Evolutionary conservation across 345 rosid genomes (phyloP).

Genomic region (Sisymbrium altissimum): DNA sequence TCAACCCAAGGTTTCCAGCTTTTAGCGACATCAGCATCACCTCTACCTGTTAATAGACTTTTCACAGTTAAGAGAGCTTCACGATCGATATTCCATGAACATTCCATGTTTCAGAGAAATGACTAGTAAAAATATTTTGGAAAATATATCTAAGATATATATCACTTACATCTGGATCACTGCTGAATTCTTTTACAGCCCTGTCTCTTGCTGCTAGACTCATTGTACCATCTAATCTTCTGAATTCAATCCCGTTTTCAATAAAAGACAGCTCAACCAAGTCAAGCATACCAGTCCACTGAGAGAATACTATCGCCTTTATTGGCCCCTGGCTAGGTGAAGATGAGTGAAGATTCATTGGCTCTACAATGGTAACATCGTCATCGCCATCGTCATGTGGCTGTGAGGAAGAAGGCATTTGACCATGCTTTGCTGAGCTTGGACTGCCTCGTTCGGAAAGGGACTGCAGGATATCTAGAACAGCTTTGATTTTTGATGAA

Average conservation of each 20-base stretch:
- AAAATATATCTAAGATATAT: slow-evolving; percentile 4
- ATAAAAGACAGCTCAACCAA: slow-evolving; percentile 59
- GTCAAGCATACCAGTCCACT: slow-evolving; percentile 95
- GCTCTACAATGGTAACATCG: slow-evolving; percentile 38
- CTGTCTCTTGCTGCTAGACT: slow-evolving; percentile 70
- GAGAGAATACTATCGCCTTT: slow-evolving; percentile 86
- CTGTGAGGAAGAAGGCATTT: slow-evolving; percentile 33
- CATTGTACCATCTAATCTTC: slow-evolving; percentile 97
- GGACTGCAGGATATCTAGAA: slow-evolving; percentile 64
- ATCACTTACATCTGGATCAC: slow-evolving; percentile 63
- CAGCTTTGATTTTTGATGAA: slow-evolving; percentile 80
- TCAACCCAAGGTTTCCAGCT: slow-evolving; percentile 94
- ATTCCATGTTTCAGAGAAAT: slow-evolving; percentile 2
- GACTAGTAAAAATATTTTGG: background rate
- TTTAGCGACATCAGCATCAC: slow-evolving; percentile 94
- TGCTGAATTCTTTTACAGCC: slow-evolving; percentile 82
- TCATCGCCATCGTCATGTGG: slow-evolving; percentile 31
- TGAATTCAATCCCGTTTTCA: slow-evolving; percentile 46
- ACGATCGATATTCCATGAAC: background rate
- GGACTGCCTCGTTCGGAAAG: slow-evolving; percentile 37
- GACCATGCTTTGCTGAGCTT: too few species aligned
- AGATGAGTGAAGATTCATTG: slow-evolving; percentile 41
- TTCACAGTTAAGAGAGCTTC: background rate
- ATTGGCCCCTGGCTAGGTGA: slow-evolving; percentile 47
- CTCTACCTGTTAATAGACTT: slow-evolving; percentile 40